These are phyloP conservation scores for Trametes pubescens DNA, from an alignment of 1,284 basidiomycete species.

Conservation along the genomic window DNA sequence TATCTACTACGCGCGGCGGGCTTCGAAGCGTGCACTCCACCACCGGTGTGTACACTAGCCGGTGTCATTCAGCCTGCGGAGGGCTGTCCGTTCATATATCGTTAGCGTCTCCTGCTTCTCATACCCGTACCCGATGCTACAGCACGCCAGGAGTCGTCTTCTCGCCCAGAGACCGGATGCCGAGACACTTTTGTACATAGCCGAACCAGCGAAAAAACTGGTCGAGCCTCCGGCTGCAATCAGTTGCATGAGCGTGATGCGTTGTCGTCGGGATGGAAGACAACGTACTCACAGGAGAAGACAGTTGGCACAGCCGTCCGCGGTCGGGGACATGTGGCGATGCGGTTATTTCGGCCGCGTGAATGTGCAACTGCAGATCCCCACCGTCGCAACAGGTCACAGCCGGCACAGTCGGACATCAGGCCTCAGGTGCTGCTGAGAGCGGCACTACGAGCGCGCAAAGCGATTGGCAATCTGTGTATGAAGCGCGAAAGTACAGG, in stretches of 20 bases:
- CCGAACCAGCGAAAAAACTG: neutral
- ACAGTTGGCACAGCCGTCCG: neutral
- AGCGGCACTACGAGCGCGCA: neutral
- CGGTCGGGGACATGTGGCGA: neutral
- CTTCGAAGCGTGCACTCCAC: neutral
- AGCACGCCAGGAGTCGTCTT: neutral
- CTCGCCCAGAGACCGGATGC: neutral
- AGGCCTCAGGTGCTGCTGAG: too few species aligned
- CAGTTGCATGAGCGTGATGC: neutral
- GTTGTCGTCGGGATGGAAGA: neutral
- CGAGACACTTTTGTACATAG: neutral
- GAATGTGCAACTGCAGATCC: neutral
- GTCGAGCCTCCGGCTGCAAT: neutral
- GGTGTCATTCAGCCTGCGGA: neutral
- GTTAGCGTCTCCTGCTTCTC: too few species aligned
- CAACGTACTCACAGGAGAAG: neutral
- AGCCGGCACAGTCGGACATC: neutral
- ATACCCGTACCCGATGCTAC: neutral
- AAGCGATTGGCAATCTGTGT: conserved; percentile 12
- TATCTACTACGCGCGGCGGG: neutral
- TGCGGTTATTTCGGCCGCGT: neutral
- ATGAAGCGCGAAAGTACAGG: conserved; percentile 21
- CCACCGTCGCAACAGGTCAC: conserved; percentile 1
- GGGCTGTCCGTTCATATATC: neutral
- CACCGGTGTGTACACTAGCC: too few species aligned